Evolutionary conservation across 108 stramenopile species (phyloP), one percentile per base, ranked within the genome.

Genomic region (Cyclotella baltica): DNA sequence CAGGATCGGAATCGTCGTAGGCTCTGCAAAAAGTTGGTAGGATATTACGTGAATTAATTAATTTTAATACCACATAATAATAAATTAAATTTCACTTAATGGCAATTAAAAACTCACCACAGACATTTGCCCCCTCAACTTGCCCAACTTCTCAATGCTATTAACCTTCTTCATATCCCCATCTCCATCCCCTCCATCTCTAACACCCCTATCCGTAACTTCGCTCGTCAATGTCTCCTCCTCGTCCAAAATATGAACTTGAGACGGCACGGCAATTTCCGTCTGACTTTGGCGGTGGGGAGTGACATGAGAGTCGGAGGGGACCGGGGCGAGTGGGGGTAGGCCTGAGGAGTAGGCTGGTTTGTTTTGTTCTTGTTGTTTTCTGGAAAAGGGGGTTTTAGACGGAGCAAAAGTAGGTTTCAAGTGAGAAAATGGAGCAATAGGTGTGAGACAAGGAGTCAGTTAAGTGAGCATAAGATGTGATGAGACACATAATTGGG

Each of bases 1-100:
- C 81, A 82, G 22, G 74, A 71, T 28, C 81, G 81, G 29, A 82
- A 82, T 50, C 75, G 37, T 34, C 74, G 69, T 0, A 79, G 28
- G 50, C 78, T 59, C 78, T 79, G 71, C 18, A 29, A 27, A 28
- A 31, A 0, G 58, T 29, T 29, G 13, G 55, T 4, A 30, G 22
- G 19, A 55, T 27, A 28, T 20, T 43, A 5, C 59, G 38, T 2
- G 35, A 55, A 28, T 10, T 33, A 52, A 29, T 11, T 20, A 19
- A 16, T 4, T 53, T 53, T 16, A 20, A 20, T 4, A 53, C 20
- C 15, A 53, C 20, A 20, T 22, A 22, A 4, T 53, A 53, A 43
- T 48, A n/a, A 1, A 48, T n/a, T 2, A 48, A 2, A 48, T 48
- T 2, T 1, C 18, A 2, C 47, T 48, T n/a, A 59, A 47, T 72